Base-by-base conservation (phyloP, 176 grass and related monocot species). In the Microstegium vimineum region DNA sequence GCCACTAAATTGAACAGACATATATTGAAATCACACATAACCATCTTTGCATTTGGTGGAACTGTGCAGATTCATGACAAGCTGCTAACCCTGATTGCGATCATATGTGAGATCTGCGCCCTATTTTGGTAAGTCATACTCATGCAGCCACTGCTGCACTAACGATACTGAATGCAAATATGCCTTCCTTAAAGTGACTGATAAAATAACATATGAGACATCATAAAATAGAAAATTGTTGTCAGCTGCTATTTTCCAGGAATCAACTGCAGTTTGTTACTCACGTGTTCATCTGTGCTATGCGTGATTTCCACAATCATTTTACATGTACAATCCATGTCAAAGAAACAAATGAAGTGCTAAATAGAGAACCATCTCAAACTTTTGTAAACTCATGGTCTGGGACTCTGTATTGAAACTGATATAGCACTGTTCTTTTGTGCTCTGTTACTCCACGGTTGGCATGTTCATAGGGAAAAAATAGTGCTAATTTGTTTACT, bases 31-130 rank as follows among this genome's bases (percentile, higher is more conserved):
- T 79, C 32, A 6, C 14, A 63, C 12, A 41, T 35, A 57, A 75
- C 9, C 41, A 37, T 59, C 25, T 23, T 26, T 71, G 30, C 30
- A 33, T 85, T 25, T 74, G 66, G 41, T 87, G 77, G 57, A 28
- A 27, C 62, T 82, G 1, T 91, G 76, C 85, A 99, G 96, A 78
- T 95, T 80, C 93, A 99, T 91, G 85, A 66, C 87, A 99, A 99
- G 81, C 22, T 99, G 64, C 35, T 95, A 72, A 93, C 91, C 1
- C 76, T 95, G 31, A 88, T 95, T 73, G 91, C 91, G 56, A 90
- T 99, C 73, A 93, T 93, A 87, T 57, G 83, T 61, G 96, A 95
- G 85, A 95, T 93, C 31, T 99, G 91, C 67, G 93, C 91, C 81
- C 82, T 99, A 18, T 76, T 86, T 80, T 95, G 91, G 93, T 77